A percentile compares a stretch with the other conserved stretches of the same genome.
Conservation (phyloP, 805 yeast genomes). For the Lachancea sp. region DNA sequence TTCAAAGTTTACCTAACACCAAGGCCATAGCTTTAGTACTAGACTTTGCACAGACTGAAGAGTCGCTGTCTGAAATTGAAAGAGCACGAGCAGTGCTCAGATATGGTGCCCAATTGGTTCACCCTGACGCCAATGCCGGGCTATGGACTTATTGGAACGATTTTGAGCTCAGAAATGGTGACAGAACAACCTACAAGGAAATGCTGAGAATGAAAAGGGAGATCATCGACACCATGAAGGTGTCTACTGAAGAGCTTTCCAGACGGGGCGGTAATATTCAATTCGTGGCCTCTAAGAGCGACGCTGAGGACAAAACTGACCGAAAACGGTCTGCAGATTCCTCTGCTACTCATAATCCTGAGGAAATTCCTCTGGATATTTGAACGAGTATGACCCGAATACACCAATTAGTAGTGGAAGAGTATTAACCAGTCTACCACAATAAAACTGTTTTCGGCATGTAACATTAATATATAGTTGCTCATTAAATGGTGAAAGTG, state of each 20-base stretch:
- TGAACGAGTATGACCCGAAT: too few species aligned
- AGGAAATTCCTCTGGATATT: slow-evolving; percentile 54
- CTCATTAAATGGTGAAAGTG: too few species aligned
- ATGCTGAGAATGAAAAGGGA: slow-evolving; percentile 58
- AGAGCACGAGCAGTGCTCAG: slow-evolving; percentile 60
- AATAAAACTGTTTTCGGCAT: too few species aligned
- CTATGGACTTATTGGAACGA: slow-evolving; percentile 68
- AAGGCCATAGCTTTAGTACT: slow-evolving; percentile 40
- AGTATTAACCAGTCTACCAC: too few species aligned
- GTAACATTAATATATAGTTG: too few species aligned
- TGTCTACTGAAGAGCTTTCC: slow-evolving; percentile 25
- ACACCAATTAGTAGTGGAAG: too few species aligned
- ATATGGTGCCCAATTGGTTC: slow-evolving; percentile 43
- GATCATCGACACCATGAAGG: slow-evolving; percentile 27
- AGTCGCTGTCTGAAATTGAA: slow-evolving; percentile 41
- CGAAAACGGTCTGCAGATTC: too few species aligned
- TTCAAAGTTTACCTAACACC: slow-evolving; percentile 41
- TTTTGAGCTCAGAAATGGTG: slow-evolving; percentile 69
- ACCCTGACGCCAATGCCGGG: slow-evolving; percentile 29
- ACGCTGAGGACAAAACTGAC: slow-evolving; percentile 27
- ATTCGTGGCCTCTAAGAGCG: slow-evolving; percentile 45
- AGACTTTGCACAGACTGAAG: slow-evolving; percentile 56
- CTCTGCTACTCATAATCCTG: slow-evolving; percentile 39
- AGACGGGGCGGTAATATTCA: slow-evolving; percentile 28
- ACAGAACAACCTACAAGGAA: slow-evolving; percentile 63